phyloP scores from a whole-genome alignment of 441 rosid genomes.

The Viola pubescens region DNA sequence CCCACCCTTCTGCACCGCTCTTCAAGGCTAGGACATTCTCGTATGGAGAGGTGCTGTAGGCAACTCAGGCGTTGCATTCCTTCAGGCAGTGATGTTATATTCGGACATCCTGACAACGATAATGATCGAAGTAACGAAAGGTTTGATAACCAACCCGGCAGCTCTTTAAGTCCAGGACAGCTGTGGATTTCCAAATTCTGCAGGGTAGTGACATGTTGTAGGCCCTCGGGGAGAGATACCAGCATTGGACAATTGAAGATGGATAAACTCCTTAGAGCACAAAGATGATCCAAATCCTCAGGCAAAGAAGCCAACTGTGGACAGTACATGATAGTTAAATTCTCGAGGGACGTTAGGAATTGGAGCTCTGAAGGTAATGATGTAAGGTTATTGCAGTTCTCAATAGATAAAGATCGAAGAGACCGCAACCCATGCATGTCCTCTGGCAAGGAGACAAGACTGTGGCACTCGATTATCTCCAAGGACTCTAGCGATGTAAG shows the following conservation, averaged over 20 bases:
- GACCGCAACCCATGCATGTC: conserved; percentile 5
- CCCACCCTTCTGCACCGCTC: background rate
- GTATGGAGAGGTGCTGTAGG: conserved; percentile 1
- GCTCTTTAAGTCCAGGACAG: conserved; percentile 3
- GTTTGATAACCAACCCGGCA: background rate
- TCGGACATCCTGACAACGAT: background rate
- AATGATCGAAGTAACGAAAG: background rate
- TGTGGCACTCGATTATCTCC: conserved; percentile 6
- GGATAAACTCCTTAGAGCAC: conserved; percentile 8
- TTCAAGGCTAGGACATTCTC: conserved; percentile 5
- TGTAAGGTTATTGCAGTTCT: conserved; percentile 15
- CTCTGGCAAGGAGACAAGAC: conserved; percentile 3
- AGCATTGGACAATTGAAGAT: background rate
- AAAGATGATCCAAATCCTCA: conserved; percentile 9
- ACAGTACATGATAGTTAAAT: conserved; percentile 21
- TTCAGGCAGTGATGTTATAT: background rate
- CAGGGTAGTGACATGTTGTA: conserved; percentile 6
- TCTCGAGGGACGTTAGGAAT: conserved; percentile 18
- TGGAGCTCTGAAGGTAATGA: conserved; percentile 8
- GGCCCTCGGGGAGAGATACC: background rate
- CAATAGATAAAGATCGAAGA: conserved; percentile 14
- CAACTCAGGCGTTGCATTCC: background rate
- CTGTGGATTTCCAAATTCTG: conserved; percentile 16
- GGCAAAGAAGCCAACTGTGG: conserved; percentile 20
- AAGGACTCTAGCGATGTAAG: conserved; percentile 4